phyloP scores from a whole-genome alignment of 805 yeast genomes.

The Kockiozyma suomiensis region DNA sequence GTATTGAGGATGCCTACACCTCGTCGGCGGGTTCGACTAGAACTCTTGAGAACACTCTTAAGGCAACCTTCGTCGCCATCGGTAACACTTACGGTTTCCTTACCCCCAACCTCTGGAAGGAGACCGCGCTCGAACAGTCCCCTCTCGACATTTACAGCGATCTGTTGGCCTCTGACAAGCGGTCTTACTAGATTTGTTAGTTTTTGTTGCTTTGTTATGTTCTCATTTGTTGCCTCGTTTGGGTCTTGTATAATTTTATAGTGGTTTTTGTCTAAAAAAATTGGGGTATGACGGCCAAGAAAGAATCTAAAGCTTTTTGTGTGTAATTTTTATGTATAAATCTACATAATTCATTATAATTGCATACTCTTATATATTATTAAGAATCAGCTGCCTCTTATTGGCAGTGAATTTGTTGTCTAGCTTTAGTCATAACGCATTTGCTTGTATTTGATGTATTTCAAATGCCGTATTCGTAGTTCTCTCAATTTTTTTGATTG shows the following conservation, averaged over 20 bases:
- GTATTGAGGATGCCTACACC: constrained; percentile 99
- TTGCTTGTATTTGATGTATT: too few species aligned
- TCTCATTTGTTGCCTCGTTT: constrained; percentile 7
- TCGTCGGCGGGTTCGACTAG: constrained; percentile 98
- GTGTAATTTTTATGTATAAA: not conserved
- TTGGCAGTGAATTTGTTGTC: too few species aligned
- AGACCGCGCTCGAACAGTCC: constrained; percentile 78
- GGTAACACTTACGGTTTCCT: constrained; percentile 99
- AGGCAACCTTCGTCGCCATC: constrained; percentile 98
- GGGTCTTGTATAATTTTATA: constrained; percentile 9
- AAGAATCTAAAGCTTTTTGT: not conserved
- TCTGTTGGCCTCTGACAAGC: constrained; percentile 34
- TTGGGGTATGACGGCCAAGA: constrained; percentile 9
- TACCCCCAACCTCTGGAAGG: constrained; percentile 98
- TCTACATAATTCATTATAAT: not conserved
- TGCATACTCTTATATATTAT: not conserved
- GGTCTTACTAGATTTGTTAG: constrained; percentile 24
- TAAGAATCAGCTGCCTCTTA: too few species aligned
- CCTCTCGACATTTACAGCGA: constrained; percentile 86
- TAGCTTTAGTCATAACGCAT: too few species aligned
- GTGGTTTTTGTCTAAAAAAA: constrained; percentile 8
- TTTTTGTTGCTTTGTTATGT: not conserved
- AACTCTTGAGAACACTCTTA: constrained; percentile 99
- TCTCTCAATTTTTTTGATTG: too few species aligned
- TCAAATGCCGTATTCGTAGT: too few species aligned